Base-by-base conservation (phyloP, 2,329 filamentous ascomycete species). In the Plenodomus tracheiphilus region DNA sequence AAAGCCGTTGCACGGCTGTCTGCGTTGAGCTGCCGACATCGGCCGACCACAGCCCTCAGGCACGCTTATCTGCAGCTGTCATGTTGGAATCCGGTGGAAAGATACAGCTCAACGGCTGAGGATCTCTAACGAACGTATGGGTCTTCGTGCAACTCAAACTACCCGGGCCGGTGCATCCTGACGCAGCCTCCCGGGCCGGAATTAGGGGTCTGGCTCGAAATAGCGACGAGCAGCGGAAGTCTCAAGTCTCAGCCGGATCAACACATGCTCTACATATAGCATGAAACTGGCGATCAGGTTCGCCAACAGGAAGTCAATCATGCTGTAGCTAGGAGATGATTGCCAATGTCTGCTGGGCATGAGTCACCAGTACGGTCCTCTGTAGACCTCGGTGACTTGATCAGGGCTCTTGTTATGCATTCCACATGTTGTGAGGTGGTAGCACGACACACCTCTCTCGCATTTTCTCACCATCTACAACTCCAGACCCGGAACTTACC, bases 1-100 rank as follows among this genome's bases (percentile, higher is more conserved):
- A 36, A 35, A 39, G 36, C 50, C 41, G 48, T 42, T 39, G 51
- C 51, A 51, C 46, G 32, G 38, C 49, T 41, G 28, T 43, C 55
- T 47, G 40, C 36, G 45, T 49, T 46, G 18, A 43, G 54, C 46
- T 56, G 58, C 62, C 63, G 56, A 65, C 59, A 56, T 65, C 56
- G 60, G 56, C 55, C 51, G 58, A 32, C 6, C 28, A 32, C 28
- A 48, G 43, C 47, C 20, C 39, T 37, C 49, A 20, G 49, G 47
- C 41, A 52, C 50, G 51, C 56, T 17, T 47, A 54, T 56, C 51
- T 49, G 47, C 52, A 55, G 59, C 41, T 63, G 59, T 59, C 62
- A 58, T 53, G 49, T 54, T 45, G 36, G 41, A 38, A 15, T 36
- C 13, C 15, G 32, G 36, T 20, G 36, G n/a, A 16, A 35, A 35